Evolutionary conservation across 768 basidiomycete genomes (phyloP).

Genomic region (Suillus discolor): DNA sequence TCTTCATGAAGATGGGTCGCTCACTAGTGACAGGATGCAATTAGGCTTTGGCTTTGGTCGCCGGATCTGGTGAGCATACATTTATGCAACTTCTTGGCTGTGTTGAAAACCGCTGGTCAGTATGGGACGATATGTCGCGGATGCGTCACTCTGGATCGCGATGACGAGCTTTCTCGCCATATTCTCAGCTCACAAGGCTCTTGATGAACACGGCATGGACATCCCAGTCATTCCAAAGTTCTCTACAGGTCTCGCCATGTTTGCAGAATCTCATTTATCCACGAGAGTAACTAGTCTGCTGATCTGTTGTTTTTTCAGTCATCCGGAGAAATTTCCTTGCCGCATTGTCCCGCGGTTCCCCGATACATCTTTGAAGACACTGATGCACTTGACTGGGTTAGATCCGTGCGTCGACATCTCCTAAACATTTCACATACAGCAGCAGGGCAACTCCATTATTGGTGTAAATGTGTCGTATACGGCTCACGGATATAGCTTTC

Average conservation of each 20-base stretch:
- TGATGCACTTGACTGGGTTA: not conserved
- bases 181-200: not conserved
- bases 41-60: not conserved
- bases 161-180: not conserved
- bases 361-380: not conserved
- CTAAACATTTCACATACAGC: not conserved
- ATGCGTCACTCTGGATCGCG: not conserved
- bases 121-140: not conserved
- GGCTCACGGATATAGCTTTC: too few species aligned
- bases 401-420: not conserved
- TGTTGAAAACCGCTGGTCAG: not conserved
- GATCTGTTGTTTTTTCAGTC: not conserved
- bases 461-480: not conserved
- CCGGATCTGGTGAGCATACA: not conserved
- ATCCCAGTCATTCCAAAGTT: not conserved
- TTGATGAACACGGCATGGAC: not conserved
- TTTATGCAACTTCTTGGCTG: not conserved
- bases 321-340: not conserved
- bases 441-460: not conserved
- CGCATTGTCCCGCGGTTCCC: not conserved
- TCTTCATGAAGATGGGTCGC: not conserved
- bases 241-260: not conserved
- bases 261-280: not conserved
- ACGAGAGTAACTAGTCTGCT: not conserved
- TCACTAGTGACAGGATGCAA: not conserved